Conservation (phyloP, 495 filamentous ascomycete genomes). For the Penicillium herquei region DNA sequence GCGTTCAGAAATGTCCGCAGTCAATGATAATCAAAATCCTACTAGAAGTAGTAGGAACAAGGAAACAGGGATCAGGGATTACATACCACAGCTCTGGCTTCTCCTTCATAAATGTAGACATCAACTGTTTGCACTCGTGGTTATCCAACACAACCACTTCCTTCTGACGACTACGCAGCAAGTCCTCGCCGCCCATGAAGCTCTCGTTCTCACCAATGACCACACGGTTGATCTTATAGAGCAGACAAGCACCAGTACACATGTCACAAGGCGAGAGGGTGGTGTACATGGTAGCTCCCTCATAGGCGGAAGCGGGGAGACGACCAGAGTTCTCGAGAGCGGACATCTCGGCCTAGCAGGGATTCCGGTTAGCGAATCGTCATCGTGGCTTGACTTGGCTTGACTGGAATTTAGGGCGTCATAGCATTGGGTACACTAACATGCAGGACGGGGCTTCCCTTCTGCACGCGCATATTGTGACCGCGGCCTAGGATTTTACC, state of each 20-base stretch:
- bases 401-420: neutral
- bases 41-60: slow-evolving; percentile 1
- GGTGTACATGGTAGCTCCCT: slow-evolving; percentile 80
- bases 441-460: slow-evolving; percentile 71
- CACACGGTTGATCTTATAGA: slow-evolving; percentile 77
- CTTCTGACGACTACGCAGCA: slow-evolving; percentile 67
- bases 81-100: slow-evolving; percentile 72
- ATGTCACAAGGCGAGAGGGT: slow-evolving; percentile 87
- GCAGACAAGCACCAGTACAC: slow-evolving; percentile 80
- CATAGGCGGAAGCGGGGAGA: slow-evolving; percentile 67
- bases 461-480: slow-evolving; percentile 81
- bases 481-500: slow-evolving; percentile 76
- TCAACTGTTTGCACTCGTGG: slow-evolving; percentile 66
- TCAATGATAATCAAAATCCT: neutral
- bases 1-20: neutral
- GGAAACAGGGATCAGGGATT: slow-evolving; percentile 8
- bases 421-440: slow-evolving; percentile 43
- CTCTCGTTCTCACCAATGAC: slow-evolving; percentile 84
- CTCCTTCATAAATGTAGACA: slow-evolving; percentile 74
- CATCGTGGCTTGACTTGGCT: neutral
- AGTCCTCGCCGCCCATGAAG: slow-evolving; percentile 74
- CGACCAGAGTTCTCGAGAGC: slow-evolving; percentile 77
- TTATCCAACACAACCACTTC: slow-evolving; percentile 73
- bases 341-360: slow-evolving; percentile 70
- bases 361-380: neutral